phyloP scores from a whole-genome alignment of 352 stramenopile species.

The Saprolegnia parasitica region DNA sequence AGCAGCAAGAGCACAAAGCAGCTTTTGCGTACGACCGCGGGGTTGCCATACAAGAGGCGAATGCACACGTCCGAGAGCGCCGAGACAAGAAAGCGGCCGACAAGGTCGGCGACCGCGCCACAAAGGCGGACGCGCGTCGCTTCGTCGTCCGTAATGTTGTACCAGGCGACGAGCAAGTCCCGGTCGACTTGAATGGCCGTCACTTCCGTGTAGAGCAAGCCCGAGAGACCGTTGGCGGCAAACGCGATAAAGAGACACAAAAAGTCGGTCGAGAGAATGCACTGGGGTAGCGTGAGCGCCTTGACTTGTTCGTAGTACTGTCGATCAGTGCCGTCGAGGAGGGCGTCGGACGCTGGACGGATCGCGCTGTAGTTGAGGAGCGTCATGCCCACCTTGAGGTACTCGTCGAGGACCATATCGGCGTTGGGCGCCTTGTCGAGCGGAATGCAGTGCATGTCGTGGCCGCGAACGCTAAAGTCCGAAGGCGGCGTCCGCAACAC shows the following conservation, averaged over 20 bases:
- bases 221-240: slow-evolving; percentile 3
- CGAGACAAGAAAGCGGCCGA: neutral
- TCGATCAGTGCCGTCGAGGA: neutral
- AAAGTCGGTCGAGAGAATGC: slow-evolving; percentile 24
- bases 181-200: neutral
- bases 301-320: slow-evolving; percentile 21
- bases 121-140: neutral
- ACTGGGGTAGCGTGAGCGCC: neutral
- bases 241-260: slow-evolving; percentile 15
- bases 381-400: slow-evolving; percentile 21
- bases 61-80: slow-evolving; percentile 14
- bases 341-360: neutral
- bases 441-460: slow-evolving; percentile 27
- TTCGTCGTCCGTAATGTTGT: neutral
- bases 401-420: slow-evolving; percentile 11
- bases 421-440: neutral
- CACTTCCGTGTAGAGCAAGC: slow-evolving; percentile 1
- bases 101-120: neutral
- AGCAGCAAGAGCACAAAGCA: neutral
- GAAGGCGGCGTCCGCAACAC: slow-evolving; percentile 15
- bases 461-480: slow-evolving; percentile 13
- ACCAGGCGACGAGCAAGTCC: neutral
- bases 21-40: slow-evolving; percentile 16
- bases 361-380: slow-evolving; percentile 21
- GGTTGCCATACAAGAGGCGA: slow-evolving; percentile 24